These are phyloP conservation scores for Zalaria sp. DNA, from an alignment of 2,329 filamentous ascomycete genomes.

Conservation along the genomic window DNA sequence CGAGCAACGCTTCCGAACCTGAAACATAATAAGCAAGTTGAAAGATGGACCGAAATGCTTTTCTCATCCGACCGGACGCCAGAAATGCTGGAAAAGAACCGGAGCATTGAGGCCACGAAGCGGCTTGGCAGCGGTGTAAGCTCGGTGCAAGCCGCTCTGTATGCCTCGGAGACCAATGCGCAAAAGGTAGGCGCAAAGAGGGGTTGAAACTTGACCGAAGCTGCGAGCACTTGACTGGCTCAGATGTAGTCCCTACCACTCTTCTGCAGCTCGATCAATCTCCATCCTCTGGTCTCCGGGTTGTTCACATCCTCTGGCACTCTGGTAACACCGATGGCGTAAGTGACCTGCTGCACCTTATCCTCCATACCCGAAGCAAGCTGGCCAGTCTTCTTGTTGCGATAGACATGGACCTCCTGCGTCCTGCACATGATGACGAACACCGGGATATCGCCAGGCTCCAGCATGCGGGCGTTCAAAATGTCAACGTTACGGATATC, in stretches of 20 bases:
- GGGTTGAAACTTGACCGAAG: too few species aligned
- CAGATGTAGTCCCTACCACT: constrained; percentile 80
- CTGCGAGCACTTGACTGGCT: constrained; percentile 11
- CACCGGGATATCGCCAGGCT: constrained; percentile 79
- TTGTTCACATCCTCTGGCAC: constrained; percentile 94
- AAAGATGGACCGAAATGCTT: too few species aligned
- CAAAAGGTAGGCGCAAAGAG: too few species aligned
- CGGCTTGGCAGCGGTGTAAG: too few species aligned
- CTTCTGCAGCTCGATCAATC: constrained; percentile 97
- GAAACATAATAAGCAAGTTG: too few species aligned
- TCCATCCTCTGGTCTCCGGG: constrained; percentile 91
- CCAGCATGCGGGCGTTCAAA: constrained; percentile 62
- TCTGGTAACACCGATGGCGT: constrained; percentile 90
- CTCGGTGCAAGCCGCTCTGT: too few species aligned
- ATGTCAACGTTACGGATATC: constrained; percentile 94
- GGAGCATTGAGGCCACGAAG: too few species aligned
- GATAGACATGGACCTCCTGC: constrained; percentile 95
- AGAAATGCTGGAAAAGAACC: too few species aligned
- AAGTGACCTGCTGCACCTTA: constrained; percentile 94
- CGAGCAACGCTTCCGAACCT: too few species aligned
- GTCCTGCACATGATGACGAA: constrained; percentile 96
- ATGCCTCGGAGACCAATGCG: too few species aligned
- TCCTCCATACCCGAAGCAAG: constrained; percentile 97
- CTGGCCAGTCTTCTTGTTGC: constrained; percentile 77
- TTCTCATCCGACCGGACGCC: too few species aligned